A percentile compares a stretch with the other conserved stretches of the same genome.
These are phyloP conservation scores for Croton laevigatus DNA, from an alignment of 441 rosid genomes.

Conservation along the genomic window DNA sequence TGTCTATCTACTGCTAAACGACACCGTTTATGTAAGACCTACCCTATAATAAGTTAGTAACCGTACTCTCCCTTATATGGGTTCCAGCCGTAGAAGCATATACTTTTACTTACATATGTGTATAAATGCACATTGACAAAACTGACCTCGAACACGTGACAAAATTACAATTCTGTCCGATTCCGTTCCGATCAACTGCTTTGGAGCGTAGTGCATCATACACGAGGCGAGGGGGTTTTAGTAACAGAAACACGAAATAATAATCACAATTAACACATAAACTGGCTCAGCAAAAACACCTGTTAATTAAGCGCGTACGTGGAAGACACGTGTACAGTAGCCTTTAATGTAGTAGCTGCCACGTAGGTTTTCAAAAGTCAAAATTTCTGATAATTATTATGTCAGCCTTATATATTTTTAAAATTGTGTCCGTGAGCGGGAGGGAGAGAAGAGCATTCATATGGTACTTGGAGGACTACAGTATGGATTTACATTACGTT, in stretches of 20 bases:
- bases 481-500: background rate
- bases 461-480: background rate
- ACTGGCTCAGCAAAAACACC: constrained; percentile 5
- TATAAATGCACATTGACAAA: background rate
- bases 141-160: constrained; percentile 20
- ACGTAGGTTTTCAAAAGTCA: constrained; percentile 15
- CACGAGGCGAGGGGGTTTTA: background rate
- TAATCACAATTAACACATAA: constrained; percentile 21
- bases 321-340: constrained; percentile 26
- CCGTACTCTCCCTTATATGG: background rate
- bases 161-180: constrained; percentile 1
- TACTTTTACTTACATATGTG: background rate
- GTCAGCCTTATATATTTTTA: constrained; percentile 1
- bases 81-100: background rate
- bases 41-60: background rate
- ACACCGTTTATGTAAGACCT: constrained; percentile 14
- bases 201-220: constrained; percentile 12
- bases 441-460: background rate
- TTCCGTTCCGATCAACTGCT: constrained; percentile 3
- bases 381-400: constrained; percentile 14
- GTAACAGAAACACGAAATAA: constrained; percentile 9
- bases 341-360: constrained; percentile 2
- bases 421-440: background rate
- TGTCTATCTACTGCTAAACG: constrained; percentile 13
- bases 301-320: background rate